phyloP scores from a whole-genome alignment of 805 yeast species.

The Ogataea minuta region DNA sequence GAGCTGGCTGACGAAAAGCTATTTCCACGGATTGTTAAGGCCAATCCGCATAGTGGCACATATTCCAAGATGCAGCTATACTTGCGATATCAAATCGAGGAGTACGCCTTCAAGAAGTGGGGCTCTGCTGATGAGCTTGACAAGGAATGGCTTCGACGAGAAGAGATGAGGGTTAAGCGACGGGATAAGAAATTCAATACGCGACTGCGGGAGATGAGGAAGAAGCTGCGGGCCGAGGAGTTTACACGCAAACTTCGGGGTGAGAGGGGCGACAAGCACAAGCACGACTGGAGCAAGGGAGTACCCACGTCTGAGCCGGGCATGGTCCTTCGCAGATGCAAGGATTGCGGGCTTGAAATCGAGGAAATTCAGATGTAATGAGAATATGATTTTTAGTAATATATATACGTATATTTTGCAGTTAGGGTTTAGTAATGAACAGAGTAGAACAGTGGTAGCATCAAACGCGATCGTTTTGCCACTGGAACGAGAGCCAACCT shows the following conservation, averaged over 20 bases:
- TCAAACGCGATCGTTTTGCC: too few relatives aligned
- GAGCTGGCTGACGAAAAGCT: constrained; percentile 72
- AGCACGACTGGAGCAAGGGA: constrained; percentile 71
- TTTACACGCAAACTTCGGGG: constrained; percentile 68
- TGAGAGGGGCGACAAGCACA: constrained; percentile 56
- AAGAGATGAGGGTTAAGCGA: constrained; percentile 64
- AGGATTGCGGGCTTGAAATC: constrained; percentile 78
- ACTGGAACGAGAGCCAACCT: too few relatives aligned
- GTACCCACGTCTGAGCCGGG: constrained; percentile 35
- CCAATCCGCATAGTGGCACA: constrained; percentile 90
- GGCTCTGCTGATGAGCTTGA: constrained; percentile 86
- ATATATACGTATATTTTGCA: neutral
- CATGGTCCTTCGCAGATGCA: constrained; percentile 59
- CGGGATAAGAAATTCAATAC: constrained; percentile 76
- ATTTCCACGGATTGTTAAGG: constrained; percentile 77
- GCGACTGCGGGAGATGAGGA: constrained; percentile 83
- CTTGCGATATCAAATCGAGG: constrained; percentile 89
- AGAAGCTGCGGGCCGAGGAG: constrained; percentile 89
- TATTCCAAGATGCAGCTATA: constrained; percentile 92
- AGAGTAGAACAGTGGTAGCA: too few relatives aligned
- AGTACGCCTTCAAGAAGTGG: constrained; percentile 92
- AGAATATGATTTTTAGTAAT: too few relatives aligned
- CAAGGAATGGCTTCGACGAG: constrained; percentile 87
- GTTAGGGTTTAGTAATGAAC: too few relatives aligned
- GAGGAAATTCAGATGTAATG: constrained; percentile 61